Evolutionary conservation across 345 rosid genomes (phyloP), one percentile per base, ranked within the genome.

Genomic region (Lepidium aucheri): DNA sequence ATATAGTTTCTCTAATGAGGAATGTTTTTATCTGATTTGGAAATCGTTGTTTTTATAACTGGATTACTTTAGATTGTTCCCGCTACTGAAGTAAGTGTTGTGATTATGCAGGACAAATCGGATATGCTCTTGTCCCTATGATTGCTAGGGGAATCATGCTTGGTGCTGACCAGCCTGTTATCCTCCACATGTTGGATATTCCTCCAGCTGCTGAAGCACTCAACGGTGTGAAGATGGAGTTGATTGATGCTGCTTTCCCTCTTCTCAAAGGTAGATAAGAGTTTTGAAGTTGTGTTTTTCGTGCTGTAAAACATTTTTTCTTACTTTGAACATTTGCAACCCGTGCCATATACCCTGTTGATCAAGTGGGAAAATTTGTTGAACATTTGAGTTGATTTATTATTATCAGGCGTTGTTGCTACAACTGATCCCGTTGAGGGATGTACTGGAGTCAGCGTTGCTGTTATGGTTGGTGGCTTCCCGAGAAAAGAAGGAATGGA

Each of bases 401-500:
- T 33, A 8, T 46, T 17, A 32, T 61, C 78, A 94, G 99, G 99
- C 44, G 97, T 94, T 80, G 89, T 94, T 76, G 99, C 99, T 52
- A 94, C 97, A 49, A 90, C 97, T 41, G 97, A 94, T 74, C 97
- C 60, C 49, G 82, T 94, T 57, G 99, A 94, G 78, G 99, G 95
- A 9, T 94, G 99, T 86, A 88, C 93, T 50, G 92, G 92, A 42
- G 99, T 94, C 60, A 84, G 63, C 16, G 36, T 94, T 67, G 99
- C 97, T 13, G 88, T 94, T 69, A 94, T 94, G 99, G 99, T 94
- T 59, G 99, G 99, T 76, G 99, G 99, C 17, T 94, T 94, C 84
- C 99, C 97, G 0, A 85, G 99, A 72, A 94, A 94, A 65, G 99
- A 94, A 81, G 99, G 99, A 33, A 94, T 94, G 99, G 99, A 94